Evolutionary conservation across 176 grass and related monocot species (phyloP).

Genomic region (Aegilops tauschii): DNA sequence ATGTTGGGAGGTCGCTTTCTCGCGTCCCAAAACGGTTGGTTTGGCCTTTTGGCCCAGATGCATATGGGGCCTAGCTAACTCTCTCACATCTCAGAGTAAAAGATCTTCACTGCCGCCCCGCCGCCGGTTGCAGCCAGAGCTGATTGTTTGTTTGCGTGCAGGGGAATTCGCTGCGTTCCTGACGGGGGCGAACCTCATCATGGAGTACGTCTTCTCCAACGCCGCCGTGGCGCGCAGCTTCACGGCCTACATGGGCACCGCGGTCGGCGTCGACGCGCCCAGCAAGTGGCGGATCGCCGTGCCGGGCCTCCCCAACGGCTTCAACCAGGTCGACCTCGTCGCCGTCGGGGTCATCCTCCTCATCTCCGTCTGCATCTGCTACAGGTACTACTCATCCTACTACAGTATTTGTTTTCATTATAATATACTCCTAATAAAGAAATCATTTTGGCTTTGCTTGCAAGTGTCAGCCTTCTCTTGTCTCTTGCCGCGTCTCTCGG

Average conservation of each 20-base stretch:
- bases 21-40: slow-evolving; percentile 21
- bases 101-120: slow-evolving; percentile 21
- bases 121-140: neutral
- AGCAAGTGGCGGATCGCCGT: slow-evolving; percentile 69
- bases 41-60: slow-evolving; percentile 22
- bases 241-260: slow-evolving; percentile 92
- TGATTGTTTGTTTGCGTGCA: neutral
- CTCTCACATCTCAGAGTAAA: neutral
- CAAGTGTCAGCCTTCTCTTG: slow-evolving; percentile 15
- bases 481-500: slow-evolving; percentile 1
- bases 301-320: slow-evolving; percentile 59
- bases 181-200: slow-evolving; percentile 90
- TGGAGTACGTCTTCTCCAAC: slow-evolving; percentile 99
- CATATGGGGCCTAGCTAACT: neutral
- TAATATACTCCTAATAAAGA: neutral
- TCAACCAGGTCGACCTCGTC: slow-evolving; percentile 86
- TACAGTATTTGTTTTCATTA: neutral
- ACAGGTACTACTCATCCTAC: slow-evolving; percentile 46
- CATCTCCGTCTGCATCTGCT: slow-evolving; percentile 86
- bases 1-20: slow-evolving; percentile 23
- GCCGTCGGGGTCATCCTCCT: slow-evolving; percentile 75
- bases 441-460: neutral
- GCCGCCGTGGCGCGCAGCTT: slow-evolving; percentile 94
- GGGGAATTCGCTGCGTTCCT: slow-evolving; percentile 95
- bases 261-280: slow-evolving; percentile 64